A percentile compares a stretch with the other conserved stretches of the same genome.
These are phyloP conservation scores for Aspergillus spinulosporus DNA, from an alignment of 2,329 filamentous ascomycete species.

Conservation along the genomic window DNA sequence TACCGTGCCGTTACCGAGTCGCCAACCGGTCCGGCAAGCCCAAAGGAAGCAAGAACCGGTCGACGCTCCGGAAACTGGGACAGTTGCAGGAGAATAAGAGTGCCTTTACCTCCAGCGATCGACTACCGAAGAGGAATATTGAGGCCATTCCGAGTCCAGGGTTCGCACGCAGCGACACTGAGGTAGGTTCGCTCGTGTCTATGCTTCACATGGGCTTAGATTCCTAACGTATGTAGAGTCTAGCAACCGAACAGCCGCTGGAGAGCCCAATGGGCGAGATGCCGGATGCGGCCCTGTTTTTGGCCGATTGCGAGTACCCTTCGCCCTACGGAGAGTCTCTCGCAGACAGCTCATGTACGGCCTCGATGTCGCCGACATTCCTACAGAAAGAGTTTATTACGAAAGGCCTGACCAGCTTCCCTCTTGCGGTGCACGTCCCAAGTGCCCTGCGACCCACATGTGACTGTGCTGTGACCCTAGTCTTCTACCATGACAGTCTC, in stretches of 20 bases:
- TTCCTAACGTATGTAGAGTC: constrained; percentile 6
- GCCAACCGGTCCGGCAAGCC: constrained; percentile 43
- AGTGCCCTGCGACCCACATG: constrained; percentile 26
- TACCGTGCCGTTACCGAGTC: constrained; percentile 40
- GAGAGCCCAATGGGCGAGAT: constrained; percentile 28
- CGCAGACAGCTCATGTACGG: constrained; percentile 23
- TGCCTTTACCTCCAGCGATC: constrained; percentile 11
- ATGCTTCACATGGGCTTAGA: background rate
- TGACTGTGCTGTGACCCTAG: constrained; percentile 34
- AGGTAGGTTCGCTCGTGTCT: background rate
- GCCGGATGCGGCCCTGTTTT: constrained; percentile 13
- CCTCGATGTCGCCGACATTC: constrained; percentile 35
- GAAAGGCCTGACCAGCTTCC: constrained; percentile 29
- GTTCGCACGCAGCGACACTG: constrained; percentile 9
- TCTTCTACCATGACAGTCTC: constrained; percentile 34
- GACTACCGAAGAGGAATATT: constrained; percentile 4
- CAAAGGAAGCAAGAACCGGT: constrained; percentile 42
- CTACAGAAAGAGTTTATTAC: constrained; percentile 32
- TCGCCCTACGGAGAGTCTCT: constrained; percentile 14
- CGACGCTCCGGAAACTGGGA: constrained; percentile 38
- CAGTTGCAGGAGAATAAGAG: constrained; percentile 36
- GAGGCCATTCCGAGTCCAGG: constrained; percentile 9
- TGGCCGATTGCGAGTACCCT: constrained; percentile 18
- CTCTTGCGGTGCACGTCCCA: constrained; percentile 31
- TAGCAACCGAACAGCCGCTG: constrained; percentile 15